Evolutionary conservation across 2,329 filamentous ascomycete species (phyloP).

Genomic region (Macrophomina phaseolina): DNA sequence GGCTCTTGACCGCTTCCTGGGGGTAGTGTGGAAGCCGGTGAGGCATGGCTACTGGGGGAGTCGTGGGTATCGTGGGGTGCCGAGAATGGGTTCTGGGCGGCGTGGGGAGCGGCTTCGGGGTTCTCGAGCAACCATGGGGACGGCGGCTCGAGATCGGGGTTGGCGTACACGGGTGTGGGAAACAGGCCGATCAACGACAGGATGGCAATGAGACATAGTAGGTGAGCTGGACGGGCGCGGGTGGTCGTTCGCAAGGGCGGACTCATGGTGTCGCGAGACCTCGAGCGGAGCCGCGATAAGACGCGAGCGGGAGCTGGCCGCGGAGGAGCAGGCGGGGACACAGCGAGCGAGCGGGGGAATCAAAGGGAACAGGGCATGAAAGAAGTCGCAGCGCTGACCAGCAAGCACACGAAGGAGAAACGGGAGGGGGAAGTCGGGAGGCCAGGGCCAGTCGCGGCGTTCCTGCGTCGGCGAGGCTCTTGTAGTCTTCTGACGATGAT

Average conservation of each 20-base stretch:
- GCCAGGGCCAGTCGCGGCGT: conserved; percentile 13
- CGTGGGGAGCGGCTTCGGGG: background rate
- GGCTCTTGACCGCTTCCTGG: background rate
- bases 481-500: background rate
- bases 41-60: background rate
- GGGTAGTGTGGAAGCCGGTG: background rate
- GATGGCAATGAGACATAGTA: background rate
- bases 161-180: background rate
- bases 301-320: conserved; percentile 1
- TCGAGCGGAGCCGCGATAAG: background rate
- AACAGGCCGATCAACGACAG: background rate
- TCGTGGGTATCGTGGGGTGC: background rate
- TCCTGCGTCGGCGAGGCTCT: conserved; percentile 23
- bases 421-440: background rate
- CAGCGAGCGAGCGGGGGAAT: background rate
- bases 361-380: background rate
- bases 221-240: background rate
- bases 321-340: conserved; percentile 1
- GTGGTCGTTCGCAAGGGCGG: background rate
- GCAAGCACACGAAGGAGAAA: conserved; percentile 2
- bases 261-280: conserved; percentile 15
- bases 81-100: background rate
- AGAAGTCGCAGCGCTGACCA: background rate
- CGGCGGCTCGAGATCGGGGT: background rate
- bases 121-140: background rate